Base-by-base conservation (phyloP, 768 basidiomycete species). In the Lentinula edodes region DNA sequence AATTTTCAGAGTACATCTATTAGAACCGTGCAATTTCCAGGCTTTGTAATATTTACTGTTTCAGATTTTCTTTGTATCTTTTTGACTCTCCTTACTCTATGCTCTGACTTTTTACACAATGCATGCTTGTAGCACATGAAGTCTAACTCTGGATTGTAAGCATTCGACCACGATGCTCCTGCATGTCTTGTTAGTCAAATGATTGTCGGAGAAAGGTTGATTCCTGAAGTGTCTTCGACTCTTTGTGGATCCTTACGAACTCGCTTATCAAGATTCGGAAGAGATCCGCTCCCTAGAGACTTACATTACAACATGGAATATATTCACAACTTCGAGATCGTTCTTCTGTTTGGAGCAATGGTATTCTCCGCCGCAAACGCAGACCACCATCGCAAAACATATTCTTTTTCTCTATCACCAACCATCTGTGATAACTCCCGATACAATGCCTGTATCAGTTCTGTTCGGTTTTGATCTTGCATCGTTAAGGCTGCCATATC, bases 21-120 rank as follows among this genome's bases (percentile, higher is more conserved):
- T 52, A 51, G 50, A 51, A 23, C 18, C 18, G 5, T 36, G 13
- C 32, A 36, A 18, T 34, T 15, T 34, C 35, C 32, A 32, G n/a
- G 28, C 51, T 34, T 35, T 59, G 64, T 70, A 64, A 63, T 61
- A 65, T 63, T 59, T 63, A 65, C 62, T 50, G 3, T 50, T 50
- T 28, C 48, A 6, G 12, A 35, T 15, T 61, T 41, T 54, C 66
- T 62, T n/a, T 39, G 41, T 51, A 48, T 36, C 7, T 18, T 38
- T 50, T 38, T 34, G 28, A 41, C 62, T 48, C 38, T 39, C 28
- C 28, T 45, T 18, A n/a, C 23, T 52, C 5, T 35, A 52, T 52
- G 34, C 51, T 52, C 34, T 28, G 28, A 28, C 28, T 28, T 48
- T 20, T 20, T 28, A 48, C 38, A 39, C 13, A 39, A 13, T 39